Base-by-base conservation (phyloP, 495 filamentous ascomycete genomes). In the Neurospora cerealis region DNA sequence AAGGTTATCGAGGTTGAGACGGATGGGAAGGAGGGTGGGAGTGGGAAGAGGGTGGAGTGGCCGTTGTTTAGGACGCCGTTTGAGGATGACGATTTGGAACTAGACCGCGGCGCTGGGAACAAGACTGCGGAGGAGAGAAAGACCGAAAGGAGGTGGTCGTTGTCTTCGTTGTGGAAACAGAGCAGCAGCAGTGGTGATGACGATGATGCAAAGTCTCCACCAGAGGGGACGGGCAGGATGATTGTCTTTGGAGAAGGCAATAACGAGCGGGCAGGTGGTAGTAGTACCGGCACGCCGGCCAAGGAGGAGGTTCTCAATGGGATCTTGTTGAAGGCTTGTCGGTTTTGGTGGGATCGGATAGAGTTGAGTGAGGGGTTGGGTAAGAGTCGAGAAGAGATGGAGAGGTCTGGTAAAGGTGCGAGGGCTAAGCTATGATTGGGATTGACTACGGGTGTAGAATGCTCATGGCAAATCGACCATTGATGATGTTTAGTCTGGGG, bases 171-270 rank as follows among this genome's bases (percentile, higher is more conserved):
- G 24, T 32, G 54, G 54, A 66, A 66, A 66, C 54, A 17, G 15
- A 34, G 3, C 54, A 36, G 41, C 5, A 42, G 54, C 28, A 36
- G 28, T 28, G 24, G 6, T 13, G 46, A 54, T 66, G 28, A 66
- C 7, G 54, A 66, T 34, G 54, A 60, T 11, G 38, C 2, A 46
- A 66, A 7, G 15, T n/a, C 42, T n/a, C 42, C 21, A 21, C 46
- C 54, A 19, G 69, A 69, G 9, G 71, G 48, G 36, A 77, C 72
- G 19, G 83, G 81, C 6, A 72, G 70, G 39, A 74, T 88, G 2
- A 79, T 88, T 77, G 81, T 89, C 0, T 90, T 92, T 78, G 89
- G 90, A 19, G 82, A 89, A 72, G 89, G 86, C 4, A 91, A 91
- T 78, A 85, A 91, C 71, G 89, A 91, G 78, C 75, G 85, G 8